Evolutionary conservation across 805 yeast species (phyloP), one percentile per base, ranked within the genome.

Genomic region (Scheffersomyces stipitis): DNA sequence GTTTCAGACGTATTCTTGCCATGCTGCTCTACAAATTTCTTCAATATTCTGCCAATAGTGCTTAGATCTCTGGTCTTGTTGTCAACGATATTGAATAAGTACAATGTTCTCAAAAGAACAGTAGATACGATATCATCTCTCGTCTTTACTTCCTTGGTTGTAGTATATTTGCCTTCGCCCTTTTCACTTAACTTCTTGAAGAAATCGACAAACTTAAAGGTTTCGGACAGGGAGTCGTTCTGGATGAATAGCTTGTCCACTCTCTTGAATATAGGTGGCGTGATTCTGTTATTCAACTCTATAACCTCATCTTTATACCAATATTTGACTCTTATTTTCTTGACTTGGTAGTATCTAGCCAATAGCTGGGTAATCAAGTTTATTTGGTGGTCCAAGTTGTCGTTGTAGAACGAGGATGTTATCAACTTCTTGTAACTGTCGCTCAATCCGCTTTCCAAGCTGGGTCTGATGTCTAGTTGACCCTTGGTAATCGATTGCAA

Each of bases 291-390:
- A 14, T 71, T 71, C 18, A 83, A 54, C 35, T 70, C 72, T 16
- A 62, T 47, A 36, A 29, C 50, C 40, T 64, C 55, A 44, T 78
- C 72, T 30, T 58, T 56, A 63, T 69, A 83, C 83, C 84, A 83
- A 41, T 64, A 75, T 13, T 64, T 56, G 17, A 75, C 75, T 30
- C 71, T 64, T 26, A 86, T 71, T 38, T 74, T 78, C 54, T 83
- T 85, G 41, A 76, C 82, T 56, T 90, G 97, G 57, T 80, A 88
- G 61, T 86, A 91, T 55, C 98, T 80, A 45, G 87, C 82, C 49
- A 89, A 73, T 17, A 82, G 75, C 47, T 78, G 81, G 12, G 95
- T 78, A 15, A 90, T 62, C 34, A 86, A 63, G 45, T 83, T 82
- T 38, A 86, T 67, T 36, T 81, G 80, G 48, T 74, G 71, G 36